A percentile compares a stretch with the other conserved stretches of the same genome.
phyloP scores from a whole-genome alignment of 2,329 filamentous ascomycete genomes.

The Sordariomycetes sp. region DNA sequence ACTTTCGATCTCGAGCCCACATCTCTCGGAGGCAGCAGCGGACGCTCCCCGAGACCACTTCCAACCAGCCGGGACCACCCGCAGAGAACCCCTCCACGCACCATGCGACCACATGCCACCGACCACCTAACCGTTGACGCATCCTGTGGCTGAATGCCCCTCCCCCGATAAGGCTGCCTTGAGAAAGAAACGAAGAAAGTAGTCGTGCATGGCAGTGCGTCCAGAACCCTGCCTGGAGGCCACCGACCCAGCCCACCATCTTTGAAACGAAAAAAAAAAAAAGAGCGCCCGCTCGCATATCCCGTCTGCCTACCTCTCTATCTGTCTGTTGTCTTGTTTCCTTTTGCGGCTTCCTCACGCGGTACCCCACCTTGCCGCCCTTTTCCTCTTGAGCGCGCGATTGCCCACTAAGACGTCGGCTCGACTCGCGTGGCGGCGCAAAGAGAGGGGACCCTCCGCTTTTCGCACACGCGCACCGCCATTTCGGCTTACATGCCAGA shows the following conservation, averaged over 20 bases:
- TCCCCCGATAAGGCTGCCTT: conserved; percentile 3
- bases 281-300: neutral
- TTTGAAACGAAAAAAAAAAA: neutral
- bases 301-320: neutral
- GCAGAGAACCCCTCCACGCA: neutral
- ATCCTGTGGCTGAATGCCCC: conserved; percentile 4
- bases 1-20: neutral
- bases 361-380: neutral
- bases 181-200: neutral
- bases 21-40: neutral
- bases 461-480: neutral
- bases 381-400: neutral
- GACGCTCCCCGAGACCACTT: neutral
- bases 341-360: neutral
- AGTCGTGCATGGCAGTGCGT: conserved; percentile 4
- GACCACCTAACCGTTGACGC: conserved; percentile 2
- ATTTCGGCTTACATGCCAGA: neutral
- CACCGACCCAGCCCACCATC: conserved; percentile 1
- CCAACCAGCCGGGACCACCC: neutral
- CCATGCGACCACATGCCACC: conserved; percentile 5
- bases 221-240: conserved; percentile 3
- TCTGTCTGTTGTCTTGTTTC: neutral
- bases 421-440: neutral
- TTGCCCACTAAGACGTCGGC: neutral
- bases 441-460: neutral